Percentiles rank a stretch among this genome's conserved stretches.
These are phyloP conservation scores for Theileria equi DNA, from an alignment of 169 alveolate genomes.

Conservation along the genomic window DNA sequence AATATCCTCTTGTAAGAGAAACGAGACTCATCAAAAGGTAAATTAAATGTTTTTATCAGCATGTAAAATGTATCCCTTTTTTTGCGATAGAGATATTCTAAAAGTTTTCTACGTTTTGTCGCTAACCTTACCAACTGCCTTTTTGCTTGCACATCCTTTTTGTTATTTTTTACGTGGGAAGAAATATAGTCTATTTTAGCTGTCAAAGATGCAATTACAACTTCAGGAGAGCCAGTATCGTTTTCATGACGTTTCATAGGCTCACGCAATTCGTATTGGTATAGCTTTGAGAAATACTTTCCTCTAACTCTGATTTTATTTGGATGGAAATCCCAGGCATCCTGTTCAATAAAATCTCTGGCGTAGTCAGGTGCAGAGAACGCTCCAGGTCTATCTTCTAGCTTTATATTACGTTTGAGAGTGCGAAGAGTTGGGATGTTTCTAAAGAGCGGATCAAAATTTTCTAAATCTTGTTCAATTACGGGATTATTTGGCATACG, in stretches of 20 bases:
- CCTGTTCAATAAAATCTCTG: slow-evolving; percentile 27
- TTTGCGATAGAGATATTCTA: slow-evolving; percentile 47
- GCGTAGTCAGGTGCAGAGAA: slow-evolving; percentile 41
- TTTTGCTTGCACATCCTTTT: slow-evolving; percentile 53
- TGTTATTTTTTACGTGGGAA: slow-evolving; percentile 19
- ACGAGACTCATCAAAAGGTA: slow-evolving; percentile 51
- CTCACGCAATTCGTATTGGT: slow-evolving; percentile 53
- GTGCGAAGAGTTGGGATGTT: slow-evolving; percentile 49
- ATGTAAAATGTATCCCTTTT: slow-evolving; percentile 29
- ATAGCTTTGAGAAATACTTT: slow-evolving; percentile 50
- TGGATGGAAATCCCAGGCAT: slow-evolving; percentile 54
- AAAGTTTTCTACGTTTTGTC: slow-evolving; percentile 19
- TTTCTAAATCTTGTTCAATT: slow-evolving; percentile 7
- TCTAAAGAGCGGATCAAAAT: slow-evolving; percentile 47
- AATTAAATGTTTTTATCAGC: slow-evolving; percentile 44
- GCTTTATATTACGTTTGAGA: slow-evolving; percentile 16
- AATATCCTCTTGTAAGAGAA: slow-evolving; percentile 11
- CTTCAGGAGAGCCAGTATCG: slow-evolving; percentile 57
- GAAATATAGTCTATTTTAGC: slow-evolving; percentile 56
- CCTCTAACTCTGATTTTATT: slow-evolving; percentile 49
- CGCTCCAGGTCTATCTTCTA: slow-evolving; percentile 51
- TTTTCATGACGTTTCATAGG: slow-evolving; percentile 59
- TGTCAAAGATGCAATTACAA: slow-evolving; percentile 51
- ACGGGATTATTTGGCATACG: slow-evolving; percentile 43
- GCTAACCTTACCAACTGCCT: slow-evolving; percentile 38